Evolutionary conservation across 106 monocot species (phyloP).

Genomic region (Iris macrosiphon): DNA sequence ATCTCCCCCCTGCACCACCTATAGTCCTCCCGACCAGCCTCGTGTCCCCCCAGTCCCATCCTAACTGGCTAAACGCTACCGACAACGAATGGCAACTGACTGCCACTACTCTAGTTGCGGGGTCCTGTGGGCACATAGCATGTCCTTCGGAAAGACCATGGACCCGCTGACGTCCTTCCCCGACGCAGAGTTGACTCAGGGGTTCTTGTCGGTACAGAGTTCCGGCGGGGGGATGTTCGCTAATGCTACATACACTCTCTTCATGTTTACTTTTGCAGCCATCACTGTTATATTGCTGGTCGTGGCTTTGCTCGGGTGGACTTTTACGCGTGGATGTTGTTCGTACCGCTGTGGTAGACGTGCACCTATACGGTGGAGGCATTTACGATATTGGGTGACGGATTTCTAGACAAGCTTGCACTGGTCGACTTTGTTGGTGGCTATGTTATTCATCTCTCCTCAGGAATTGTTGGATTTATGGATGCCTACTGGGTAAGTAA

Average conservation of each 20-base stretch:
- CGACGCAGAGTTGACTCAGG: background rate
- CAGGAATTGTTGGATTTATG: slow-evolving; percentile 8
- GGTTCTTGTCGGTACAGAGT: background rate
- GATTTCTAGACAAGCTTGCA: background rate
- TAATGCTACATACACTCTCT: slow-evolving; percentile 1
- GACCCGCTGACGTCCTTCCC: background rate
- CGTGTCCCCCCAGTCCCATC: background rate
- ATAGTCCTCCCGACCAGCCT: background rate
- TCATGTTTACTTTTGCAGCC: slow-evolving; percentile 18
- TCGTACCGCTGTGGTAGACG: slow-evolving; percentile 14
- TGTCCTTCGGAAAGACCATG: no score
- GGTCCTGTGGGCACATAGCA: no score
- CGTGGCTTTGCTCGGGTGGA: slow-evolving; percentile 10
- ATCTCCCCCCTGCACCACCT: background rate
- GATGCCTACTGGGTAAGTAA: slow-evolving; percentile 4
- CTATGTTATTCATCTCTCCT: slow-evolving; percentile 11
- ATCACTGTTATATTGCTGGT: slow-evolving; percentile 11
- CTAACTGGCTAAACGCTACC: no score
- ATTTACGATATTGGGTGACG: slow-evolving; percentile 1
- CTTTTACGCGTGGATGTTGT: slow-evolving; percentile 16
- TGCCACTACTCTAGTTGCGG: no score
- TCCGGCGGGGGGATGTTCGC: background rate
- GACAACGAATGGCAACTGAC: no score
- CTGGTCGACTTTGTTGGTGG: slow-evolving; percentile 7
- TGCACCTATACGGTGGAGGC: slow-evolving; percentile 8